These are phyloP conservation scores for Heracleum sosnowskyi DNA, from an alignment of 129 eudicot species.

Conservation along the genomic window DNA sequence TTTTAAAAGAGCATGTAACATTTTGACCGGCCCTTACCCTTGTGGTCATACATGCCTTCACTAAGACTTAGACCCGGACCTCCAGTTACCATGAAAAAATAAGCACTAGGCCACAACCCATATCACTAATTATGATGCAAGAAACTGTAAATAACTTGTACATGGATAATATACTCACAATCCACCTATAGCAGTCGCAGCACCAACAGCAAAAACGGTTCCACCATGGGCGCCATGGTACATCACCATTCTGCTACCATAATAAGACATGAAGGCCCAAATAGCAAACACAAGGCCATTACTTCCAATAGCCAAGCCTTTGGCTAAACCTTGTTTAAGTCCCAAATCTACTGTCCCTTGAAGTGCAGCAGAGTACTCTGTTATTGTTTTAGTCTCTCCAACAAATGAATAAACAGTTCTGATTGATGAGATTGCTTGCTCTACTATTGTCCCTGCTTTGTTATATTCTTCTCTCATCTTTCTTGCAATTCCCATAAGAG, in stretches of 20 bases:
- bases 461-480: slow-evolving; percentile 35
- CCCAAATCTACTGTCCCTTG: slow-evolving; percentile 33
- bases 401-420: slow-evolving; percentile 52
- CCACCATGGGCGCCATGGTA: slow-evolving; percentile 50
- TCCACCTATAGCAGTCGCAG: slow-evolving; percentile 25
- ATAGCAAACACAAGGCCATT: slow-evolving; percentile 25
- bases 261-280: slow-evolving; percentile 37
- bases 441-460: slow-evolving; percentile 33
- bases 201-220: slow-evolving; percentile 37
- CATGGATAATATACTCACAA: slow-evolving; percentile 25
- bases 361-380: slow-evolving; percentile 41
- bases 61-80: not conserved
- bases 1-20: not conserved
- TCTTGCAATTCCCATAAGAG: slow-evolving; percentile 35
- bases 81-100: not conserved
- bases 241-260: slow-evolving; percentile 47
- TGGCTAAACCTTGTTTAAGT: slow-evolving; percentile 37
- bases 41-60: not conserved
- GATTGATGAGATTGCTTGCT: slow-evolving; percentile 37
- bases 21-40: not conserved
- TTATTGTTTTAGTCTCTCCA: slow-evolving; percentile 37
- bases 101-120: not conserved
- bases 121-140: not conserved
- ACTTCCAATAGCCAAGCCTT: slow-evolving; percentile 40
- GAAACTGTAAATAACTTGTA: not conserved